A percentile compares a stretch with the other conserved stretches of the same genome.
phyloP scores from a whole-genome alignment of 1,139 yeast genomes.

The Hyphopichia burtonii region DNA sequence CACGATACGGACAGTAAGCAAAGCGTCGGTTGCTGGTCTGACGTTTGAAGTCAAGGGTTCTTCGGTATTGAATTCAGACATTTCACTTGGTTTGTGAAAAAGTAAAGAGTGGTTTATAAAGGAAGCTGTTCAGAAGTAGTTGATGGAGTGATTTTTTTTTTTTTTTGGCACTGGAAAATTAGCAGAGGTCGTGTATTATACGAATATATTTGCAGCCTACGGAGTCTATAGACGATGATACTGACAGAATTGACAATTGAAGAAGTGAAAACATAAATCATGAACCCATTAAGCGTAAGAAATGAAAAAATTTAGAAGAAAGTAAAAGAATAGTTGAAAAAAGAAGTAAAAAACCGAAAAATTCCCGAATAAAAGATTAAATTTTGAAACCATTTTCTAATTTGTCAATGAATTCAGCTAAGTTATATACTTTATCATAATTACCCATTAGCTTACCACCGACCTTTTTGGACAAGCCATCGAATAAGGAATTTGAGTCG shows the following conservation, averaged over 20 bases:
- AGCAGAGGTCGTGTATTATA: too few species aligned
- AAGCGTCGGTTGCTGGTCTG: slow-evolving; percentile 68
- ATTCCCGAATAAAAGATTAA: slow-evolving; percentile 3
- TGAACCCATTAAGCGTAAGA: neutral
- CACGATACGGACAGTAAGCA: slow-evolving; percentile 79
- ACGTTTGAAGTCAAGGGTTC: slow-evolving; percentile 68
- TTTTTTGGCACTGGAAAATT: neutral
- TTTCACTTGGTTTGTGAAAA: neutral
- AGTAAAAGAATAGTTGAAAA: neutral
- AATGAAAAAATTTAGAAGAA: neutral
- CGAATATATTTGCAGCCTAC: too few species aligned
- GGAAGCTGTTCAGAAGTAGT: too few species aligned
- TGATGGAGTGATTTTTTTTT: too few species aligned
- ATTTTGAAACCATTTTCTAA: slow-evolving; percentile 24
- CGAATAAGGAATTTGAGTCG: slow-evolving; percentile 22
- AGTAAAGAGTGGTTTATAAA: neutral
- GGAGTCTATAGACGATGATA: too few species aligned
- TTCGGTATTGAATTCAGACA: slow-evolving; percentile 21
- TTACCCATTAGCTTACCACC: slow-evolving; percentile 21
- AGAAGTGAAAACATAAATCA: too few species aligned
- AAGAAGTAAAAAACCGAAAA: neutral
- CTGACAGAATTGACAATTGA: too few species aligned
- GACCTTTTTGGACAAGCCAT: slow-evolving; percentile 20
- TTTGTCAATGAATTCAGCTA: slow-evolving; percentile 21
- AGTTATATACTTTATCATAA: slow-evolving; percentile 25